These are phyloP conservation scores for Hibiscus tridactylites DNA, from an alignment of 345 rosid species.

Conservation along the genomic window DNA sequence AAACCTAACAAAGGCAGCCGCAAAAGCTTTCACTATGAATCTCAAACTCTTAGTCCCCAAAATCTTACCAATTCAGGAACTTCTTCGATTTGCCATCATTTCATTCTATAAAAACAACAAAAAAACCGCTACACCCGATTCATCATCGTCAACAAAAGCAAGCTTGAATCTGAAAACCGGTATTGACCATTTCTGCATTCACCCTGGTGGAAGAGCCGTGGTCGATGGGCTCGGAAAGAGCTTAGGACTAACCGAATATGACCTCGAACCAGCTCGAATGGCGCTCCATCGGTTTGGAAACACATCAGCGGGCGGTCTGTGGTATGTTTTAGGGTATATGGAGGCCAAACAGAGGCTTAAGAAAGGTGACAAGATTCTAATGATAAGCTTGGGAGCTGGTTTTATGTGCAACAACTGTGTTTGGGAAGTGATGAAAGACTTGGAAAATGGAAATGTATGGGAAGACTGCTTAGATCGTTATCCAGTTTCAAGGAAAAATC, in stretches of 20 bases:
- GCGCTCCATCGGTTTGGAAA: slow-evolving; percentile 72
- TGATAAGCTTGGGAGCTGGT: slow-evolving; percentile 66
- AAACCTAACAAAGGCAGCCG: slow-evolving; percentile 33
- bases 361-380: slow-evolving; percentile 34
- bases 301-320: slow-evolving; percentile 70
- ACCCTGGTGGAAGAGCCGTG: slow-evolving; percentile 67
- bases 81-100: slow-evolving; percentile 8
- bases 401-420: slow-evolving; percentile 52
- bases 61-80: slow-evolving; percentile 41
- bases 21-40: slow-evolving; percentile 42
- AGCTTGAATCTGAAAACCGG: slow-evolving; percentile 38
- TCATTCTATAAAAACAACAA: background rate
- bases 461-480: slow-evolving; percentile 27
- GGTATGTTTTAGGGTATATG: slow-evolving; percentile 76
- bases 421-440: slow-evolving; percentile 44
- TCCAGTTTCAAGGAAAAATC: slow-evolving; percentile 14
- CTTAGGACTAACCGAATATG: slow-evolving; percentile 43
- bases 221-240: slow-evolving; percentile 57
- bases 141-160: background rate
- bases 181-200: slow-evolving; percentile 52
- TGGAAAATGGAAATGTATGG: slow-evolving; percentile 37
- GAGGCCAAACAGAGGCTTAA: slow-evolving; percentile 54
- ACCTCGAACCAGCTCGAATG: slow-evolving; percentile 77
- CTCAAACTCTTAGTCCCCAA: slow-evolving; percentile 47
- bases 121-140: background rate